Percentiles rank a stretch among this genome's conserved stretches.
These are phyloP conservation scores for Lobosporangium transversale DNA, from an alignment of 192 early-diverging fungal species.

Conservation along the genomic window DNA sequence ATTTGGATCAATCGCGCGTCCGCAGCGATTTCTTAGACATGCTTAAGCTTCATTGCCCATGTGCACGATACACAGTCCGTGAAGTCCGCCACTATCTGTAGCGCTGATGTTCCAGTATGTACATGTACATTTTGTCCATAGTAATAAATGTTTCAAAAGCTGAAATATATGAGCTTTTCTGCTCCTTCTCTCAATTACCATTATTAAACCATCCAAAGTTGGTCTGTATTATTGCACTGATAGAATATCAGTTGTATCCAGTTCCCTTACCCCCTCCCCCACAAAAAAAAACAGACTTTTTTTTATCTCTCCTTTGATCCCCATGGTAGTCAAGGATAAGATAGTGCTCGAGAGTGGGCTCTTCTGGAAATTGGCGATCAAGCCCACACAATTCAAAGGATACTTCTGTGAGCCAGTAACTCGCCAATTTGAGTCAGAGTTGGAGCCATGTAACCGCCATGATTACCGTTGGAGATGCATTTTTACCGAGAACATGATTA, in stretches of 20 bases:
- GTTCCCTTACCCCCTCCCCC: too few species aligned
- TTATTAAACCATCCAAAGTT: too few species aligned
- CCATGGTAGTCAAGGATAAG: neutral
- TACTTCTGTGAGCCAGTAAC: constrained; percentile 29
- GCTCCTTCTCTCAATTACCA: too few species aligned
- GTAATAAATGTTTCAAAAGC: too few species aligned
- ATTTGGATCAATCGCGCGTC: constrained; percentile 25
- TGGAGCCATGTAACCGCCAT: neutral
- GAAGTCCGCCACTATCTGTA: constrained; percentile 4
- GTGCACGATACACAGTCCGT: constrained; percentile 7
- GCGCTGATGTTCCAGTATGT: too few species aligned
- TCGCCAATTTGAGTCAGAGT: constrained; percentile 17
- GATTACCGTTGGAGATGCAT: constrained; percentile 13
- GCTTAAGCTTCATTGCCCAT: constrained; percentile 11
- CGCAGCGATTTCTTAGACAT: constrained; percentile 16
- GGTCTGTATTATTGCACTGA: too few species aligned
- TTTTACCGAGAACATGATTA: constrained; percentile 44
- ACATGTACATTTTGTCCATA: too few species aligned
- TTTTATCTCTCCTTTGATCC: too few species aligned
- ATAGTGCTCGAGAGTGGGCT: constrained; percentile 13
- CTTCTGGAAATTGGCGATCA: constrained; percentile 23
- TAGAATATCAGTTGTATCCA: too few species aligned
- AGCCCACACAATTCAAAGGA: constrained; percentile 16
- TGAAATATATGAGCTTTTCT: too few species aligned
- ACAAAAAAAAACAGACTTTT: too few species aligned